Base-by-base conservation (phyloP, 2,329 filamentous ascomycete species). In the Stachybotrys chlorohalonatus region DNA sequence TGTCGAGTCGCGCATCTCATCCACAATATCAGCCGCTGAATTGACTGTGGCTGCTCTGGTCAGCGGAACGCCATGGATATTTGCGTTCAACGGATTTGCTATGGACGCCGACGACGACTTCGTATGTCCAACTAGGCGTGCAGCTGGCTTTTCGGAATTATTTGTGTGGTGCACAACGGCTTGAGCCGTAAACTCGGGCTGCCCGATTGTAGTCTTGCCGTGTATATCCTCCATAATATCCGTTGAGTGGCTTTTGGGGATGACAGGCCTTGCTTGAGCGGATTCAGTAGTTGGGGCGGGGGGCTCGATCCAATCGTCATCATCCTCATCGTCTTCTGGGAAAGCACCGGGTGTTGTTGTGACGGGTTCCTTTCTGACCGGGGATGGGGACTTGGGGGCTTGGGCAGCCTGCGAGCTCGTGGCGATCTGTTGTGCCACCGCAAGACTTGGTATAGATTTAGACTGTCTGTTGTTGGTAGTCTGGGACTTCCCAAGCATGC, bases 61-160 rank as follows among this genome's bases (percentile, higher is more conserved):
- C 53, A 81, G 73, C 2, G 66, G 58, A 7, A 62, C 61, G 1
- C 60, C 59, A 7, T 66, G 63, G 42, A 57, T 52, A 6, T 58
- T 54, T 11, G 60, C 51, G 7, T 53, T 46, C 13, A 59, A 54
- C 32, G 56, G 50, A 39, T 56, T 60, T 4, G 60, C 60, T 45
- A 72, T 73, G 3, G 85, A 81, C 7, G 85, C 81, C 13, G 87
- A 87, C 6, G 73, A 75, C 6, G 85, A 84, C 65, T 89, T 89
- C 31, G 74, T 73, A 62, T 87, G 67, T 2, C 62, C 61, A 13
- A 63, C 53, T 30, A 57, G 51, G 11, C 15, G 46, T 8, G n/a
- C 7, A n/a, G 46, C 11, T 13, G 9, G 9, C 8, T 42, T 13
- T 13, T 42, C 36, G 36, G 36, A 42, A 42, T 9, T 42, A 5